phyloP scores from a whole-genome alignment of 768 basidiomycete genomes.

The Lactarius quietus region DNA sequence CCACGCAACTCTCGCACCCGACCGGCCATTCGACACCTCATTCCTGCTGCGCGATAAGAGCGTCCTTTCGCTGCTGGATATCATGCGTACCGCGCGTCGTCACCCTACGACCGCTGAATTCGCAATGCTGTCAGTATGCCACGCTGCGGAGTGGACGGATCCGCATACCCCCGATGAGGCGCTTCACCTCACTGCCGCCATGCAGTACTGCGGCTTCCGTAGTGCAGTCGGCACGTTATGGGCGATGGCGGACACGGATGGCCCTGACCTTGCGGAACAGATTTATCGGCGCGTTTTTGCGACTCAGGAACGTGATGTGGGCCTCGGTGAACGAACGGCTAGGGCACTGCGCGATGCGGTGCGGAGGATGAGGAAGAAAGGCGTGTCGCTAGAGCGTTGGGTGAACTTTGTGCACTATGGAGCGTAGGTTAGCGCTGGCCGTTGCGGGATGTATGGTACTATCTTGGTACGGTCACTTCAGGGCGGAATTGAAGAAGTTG shows the following conservation, averaged over 20 bases:
- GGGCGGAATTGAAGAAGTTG: too few relatives aligned
- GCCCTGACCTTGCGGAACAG: constrained; percentile 2
- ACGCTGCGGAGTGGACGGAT: constrained; percentile 15
- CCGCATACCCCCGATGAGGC: constrained; percentile 16
- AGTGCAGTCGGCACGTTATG: constrained; percentile 22
- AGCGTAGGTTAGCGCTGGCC: constrained; percentile 2
- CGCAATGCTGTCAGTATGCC: constrained; percentile 19
- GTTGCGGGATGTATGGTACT: too few relatives aligned
- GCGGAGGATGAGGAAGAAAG: constrained; percentile 12
- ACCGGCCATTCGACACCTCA: constrained; percentile 8
- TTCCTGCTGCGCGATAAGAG: constrained; percentile 1
- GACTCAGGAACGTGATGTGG: neutral
- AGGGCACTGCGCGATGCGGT: constrained; percentile 1
- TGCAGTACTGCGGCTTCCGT: constrained; percentile 21
- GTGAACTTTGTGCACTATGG: constrained; percentile 20
- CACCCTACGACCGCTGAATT: constrained; percentile 10
- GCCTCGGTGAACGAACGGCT: constrained; percentile 8
- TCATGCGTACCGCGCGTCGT: constrained; percentile 18
- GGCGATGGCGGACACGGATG: constrained; percentile 23
- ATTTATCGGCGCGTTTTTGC: constrained; percentile 10
- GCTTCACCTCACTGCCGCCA: constrained; percentile 24
- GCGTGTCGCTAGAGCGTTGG: constrained; percentile 7
- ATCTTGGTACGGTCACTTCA: too few relatives aligned
- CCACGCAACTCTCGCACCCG: constrained; percentile 8
- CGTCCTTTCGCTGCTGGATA: constrained; percentile 11